Conservation (phyloP, 257 asterid species). For the Thymus mandschuricus region DNA sequence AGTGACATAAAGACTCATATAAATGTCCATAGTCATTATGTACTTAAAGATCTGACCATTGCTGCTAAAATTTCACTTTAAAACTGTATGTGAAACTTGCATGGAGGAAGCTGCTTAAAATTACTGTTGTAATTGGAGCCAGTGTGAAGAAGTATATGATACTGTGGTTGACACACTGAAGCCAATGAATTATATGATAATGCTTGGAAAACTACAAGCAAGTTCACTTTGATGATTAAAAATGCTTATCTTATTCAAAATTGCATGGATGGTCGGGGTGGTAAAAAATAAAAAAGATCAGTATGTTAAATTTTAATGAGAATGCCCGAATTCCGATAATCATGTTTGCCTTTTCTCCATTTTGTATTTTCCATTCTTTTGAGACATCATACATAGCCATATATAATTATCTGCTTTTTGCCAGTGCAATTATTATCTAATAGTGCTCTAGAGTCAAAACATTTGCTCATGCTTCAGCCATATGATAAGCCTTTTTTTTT, state of each 20-base stretch:
- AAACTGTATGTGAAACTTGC: too few relatives aligned
- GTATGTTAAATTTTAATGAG: background rate
- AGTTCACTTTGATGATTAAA: background rate
- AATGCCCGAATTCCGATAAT: background rate
- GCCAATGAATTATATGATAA: background rate
- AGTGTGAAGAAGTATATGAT: too few relatives aligned
- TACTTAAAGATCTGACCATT: background rate
- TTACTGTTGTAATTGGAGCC: too few relatives aligned
- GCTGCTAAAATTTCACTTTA: background rate
- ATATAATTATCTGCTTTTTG: background rate
- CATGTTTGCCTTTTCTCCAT: background rate
- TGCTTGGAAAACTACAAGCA: background rate
- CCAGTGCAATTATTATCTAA: background rate
- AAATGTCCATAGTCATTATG: background rate
- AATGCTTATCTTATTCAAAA: background rate
- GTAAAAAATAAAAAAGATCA: background rate
- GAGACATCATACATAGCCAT: constrained; percentile 9
- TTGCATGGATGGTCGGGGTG: background rate
- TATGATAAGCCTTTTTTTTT: constrained; percentile 5
- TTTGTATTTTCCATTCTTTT: background rate
- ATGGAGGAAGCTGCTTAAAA: too few relatives aligned
- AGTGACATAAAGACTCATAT: background rate
- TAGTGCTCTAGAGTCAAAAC: background rate
- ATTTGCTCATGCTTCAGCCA: constrained; percentile 16
- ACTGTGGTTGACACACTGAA: background rate